phyloP scores from a whole-genome alignment of 345 rosid species.

The Linum usitatissimum region DNA sequence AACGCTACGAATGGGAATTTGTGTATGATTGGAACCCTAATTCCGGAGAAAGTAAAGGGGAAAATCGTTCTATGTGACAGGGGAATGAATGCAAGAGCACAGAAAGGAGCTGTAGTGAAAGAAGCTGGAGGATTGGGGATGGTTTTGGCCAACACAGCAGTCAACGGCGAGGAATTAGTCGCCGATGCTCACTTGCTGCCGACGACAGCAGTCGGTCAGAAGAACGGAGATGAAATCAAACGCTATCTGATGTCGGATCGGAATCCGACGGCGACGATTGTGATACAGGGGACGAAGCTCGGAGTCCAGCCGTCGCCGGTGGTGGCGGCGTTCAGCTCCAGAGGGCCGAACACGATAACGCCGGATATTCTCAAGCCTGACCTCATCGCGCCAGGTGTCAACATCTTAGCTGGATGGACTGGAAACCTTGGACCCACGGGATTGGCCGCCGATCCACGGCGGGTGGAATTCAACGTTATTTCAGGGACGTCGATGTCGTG shows the following conservation, averaged over 20 bases:
- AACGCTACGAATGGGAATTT: conserved; percentile 17
- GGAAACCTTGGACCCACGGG: conserved; percentile 22
- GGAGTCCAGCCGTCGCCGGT: conserved; percentile 25
- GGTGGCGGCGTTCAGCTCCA: conserved; percentile 27
- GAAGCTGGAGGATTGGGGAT: conserved; percentile 25
- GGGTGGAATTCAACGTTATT: conserved; percentile 21
- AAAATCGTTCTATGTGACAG: conserved; percentile 23
- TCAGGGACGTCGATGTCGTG: conserved; percentile 30
- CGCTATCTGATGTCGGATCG: conserved; percentile 12
- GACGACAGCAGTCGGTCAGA: conserved; percentile 21
- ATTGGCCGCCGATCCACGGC: conserved; percentile 13
- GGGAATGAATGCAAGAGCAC: conserved; percentile 22
- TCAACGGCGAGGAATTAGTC: conserved; percentile 22
- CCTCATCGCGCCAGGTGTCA: conserved; percentile 25
- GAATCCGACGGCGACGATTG: conserved; percentile 20
- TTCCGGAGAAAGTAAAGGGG: conserved; percentile 21
- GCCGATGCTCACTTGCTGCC: conserved; percentile 25
- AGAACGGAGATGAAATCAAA: conserved; percentile 16
- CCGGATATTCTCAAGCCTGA: conserved; percentile 19
- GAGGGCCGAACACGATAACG: conserved; percentile 24
- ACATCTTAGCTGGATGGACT: conserved; percentile 25
- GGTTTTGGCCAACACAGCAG: conserved; percentile 20
- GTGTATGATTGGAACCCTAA: conserved; percentile 21
- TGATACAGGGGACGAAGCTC: conserved; percentile 21
- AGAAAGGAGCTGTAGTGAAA: conserved; percentile 25